phyloP scores from a whole-genome alignment of 2,329 filamentous ascomycete species.

The Allantophomopsis cytisporea region DNA sequence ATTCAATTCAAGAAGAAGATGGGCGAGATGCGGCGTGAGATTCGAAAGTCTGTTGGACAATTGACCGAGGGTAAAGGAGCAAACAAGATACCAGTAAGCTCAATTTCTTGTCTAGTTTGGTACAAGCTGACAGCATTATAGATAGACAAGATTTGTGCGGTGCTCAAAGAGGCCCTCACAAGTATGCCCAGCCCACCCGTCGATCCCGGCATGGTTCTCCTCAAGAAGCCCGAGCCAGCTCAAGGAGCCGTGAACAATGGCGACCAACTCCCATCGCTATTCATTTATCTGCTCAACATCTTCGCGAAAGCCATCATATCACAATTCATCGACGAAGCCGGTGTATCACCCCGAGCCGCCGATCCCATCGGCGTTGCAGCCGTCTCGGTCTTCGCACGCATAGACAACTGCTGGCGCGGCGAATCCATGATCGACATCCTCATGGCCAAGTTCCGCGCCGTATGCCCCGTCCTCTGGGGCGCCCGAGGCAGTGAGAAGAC shows the following conservation, averaged over 20 bases:
- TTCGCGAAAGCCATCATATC: slow-evolving; percentile 61
- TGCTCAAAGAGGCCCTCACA: slow-evolving; percentile 38
- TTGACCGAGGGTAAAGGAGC: slow-evolving; percentile 49
- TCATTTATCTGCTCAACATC: slow-evolving; percentile 65
- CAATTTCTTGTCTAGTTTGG: neutral
- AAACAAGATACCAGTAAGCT: slow-evolving; percentile 42
- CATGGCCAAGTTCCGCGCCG: slow-evolving; percentile 70
- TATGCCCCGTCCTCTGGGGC: slow-evolving; percentile 78
- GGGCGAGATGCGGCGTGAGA: slow-evolving; percentile 58
- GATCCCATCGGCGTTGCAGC: slow-evolving; percentile 70
- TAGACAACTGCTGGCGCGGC: slow-evolving; percentile 53
- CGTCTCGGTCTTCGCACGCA: slow-evolving; percentile 59
- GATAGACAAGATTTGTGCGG: slow-evolving; percentile 32
- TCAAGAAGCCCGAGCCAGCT: slow-evolving; percentile 27
- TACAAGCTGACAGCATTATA: slow-evolving; percentile 4
- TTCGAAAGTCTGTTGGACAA: slow-evolving; percentile 62
- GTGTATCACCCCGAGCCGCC: slow-evolving; percentile 48
- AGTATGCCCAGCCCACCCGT: slow-evolving; percentile 35
- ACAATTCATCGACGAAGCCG: slow-evolving; percentile 56
- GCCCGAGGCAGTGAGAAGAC: slow-evolving; percentile 65
- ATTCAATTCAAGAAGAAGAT: slow-evolving; percentile 46
- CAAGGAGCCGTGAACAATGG: slow-evolving; percentile 34
- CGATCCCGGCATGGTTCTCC: slow-evolving; percentile 40
- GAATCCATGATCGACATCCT: slow-evolving; percentile 67
- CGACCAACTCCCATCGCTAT: slow-evolving; percentile 45